Conservation (phyloP, 2,329 filamentous ascomycete genomes). For the Trichoderma harzianum region DNA sequence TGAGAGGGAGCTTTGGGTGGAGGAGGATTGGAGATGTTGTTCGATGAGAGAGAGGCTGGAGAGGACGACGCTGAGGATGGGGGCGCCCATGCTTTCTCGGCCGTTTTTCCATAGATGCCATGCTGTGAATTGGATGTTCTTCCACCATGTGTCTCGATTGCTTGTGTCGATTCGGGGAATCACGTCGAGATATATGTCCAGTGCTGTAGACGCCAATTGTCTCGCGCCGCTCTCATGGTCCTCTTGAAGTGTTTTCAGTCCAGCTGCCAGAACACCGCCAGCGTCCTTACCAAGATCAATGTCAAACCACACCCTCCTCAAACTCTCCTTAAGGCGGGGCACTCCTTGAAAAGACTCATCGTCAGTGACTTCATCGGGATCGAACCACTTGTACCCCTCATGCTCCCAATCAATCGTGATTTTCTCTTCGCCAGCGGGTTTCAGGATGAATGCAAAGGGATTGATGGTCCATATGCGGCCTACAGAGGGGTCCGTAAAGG, state of each 20-base stretch:
- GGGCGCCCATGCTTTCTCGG: constrained; percentile 62
- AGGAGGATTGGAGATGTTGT: constrained; percentile 23
- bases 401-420: constrained; percentile 63
- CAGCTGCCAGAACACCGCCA: constrained; percentile 42
- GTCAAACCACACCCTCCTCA: constrained; percentile 59
- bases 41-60: constrained; percentile 43
- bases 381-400: constrained; percentile 54
- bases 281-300: constrained; percentile 46
- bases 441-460: constrained; percentile 58
- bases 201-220: constrained; percentile 53
- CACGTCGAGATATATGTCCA: constrained; percentile 48
- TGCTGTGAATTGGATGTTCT: constrained; percentile 49
- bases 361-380: constrained; percentile 48
- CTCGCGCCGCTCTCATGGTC: constrained; percentile 60
- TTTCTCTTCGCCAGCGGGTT: constrained; percentile 36
- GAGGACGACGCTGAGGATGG: constrained; percentile 51
- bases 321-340: constrained; percentile 54
- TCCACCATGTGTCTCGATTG: constrained; percentile 49
- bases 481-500: constrained; percentile 51
- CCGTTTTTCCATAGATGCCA: constrained; percentile 66
- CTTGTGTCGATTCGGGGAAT: constrained; percentile 33
- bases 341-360: constrained; percentile 49
- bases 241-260: constrained; percentile 47
- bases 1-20: neutral
- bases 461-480: constrained; percentile 60